phyloP scores from a whole-genome alignment of 257 asterid genomes.

The Striga asiatica region DNA sequence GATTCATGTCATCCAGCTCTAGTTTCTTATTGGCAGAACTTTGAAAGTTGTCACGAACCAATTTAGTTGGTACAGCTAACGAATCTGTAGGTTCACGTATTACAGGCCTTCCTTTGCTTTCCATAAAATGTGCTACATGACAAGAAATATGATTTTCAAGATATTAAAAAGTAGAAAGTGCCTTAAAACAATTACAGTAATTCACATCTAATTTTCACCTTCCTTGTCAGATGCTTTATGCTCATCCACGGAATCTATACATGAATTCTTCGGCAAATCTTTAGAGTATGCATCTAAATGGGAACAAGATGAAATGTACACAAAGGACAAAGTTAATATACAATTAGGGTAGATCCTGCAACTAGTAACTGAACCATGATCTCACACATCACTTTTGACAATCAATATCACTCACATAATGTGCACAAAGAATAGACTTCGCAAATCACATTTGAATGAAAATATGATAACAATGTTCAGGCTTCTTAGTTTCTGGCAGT shows the following conservation, averaged over 20 bases:
- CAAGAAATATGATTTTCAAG: background rate
- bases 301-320: constrained; percentile 13
- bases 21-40: constrained; percentile 38
- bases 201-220: constrained; percentile 31
- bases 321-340: background rate
- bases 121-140: too few relatives aligned
- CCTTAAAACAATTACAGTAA: too few relatives aligned
- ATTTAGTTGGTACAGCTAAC: constrained; percentile 16
- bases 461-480: too few relatives aligned
- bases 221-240: constrained; percentile 24
- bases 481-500: too few relatives aligned
- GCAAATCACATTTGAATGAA: too few relatives aligned
- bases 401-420: too few relatives aligned
- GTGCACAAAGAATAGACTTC: too few relatives aligned
- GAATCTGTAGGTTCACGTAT: constrained; percentile 26
- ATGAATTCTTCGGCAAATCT: constrained; percentile 25
- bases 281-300: constrained; percentile 31
- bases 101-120: too few relatives aligned
- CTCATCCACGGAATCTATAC: constrained; percentile 21
- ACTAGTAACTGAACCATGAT: too few relatives aligned
- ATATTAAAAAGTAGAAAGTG: too few relatives aligned
- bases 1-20: constrained; percentile 29
- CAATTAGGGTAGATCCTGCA: too few relatives aligned
- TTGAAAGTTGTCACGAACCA: constrained; percentile 24
- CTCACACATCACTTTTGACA: too few relatives aligned